Conservation (phyloP, 2,329 filamentous ascomycete genomes). For the Ophiocordyceps camponoti-saundersi region DNA sequence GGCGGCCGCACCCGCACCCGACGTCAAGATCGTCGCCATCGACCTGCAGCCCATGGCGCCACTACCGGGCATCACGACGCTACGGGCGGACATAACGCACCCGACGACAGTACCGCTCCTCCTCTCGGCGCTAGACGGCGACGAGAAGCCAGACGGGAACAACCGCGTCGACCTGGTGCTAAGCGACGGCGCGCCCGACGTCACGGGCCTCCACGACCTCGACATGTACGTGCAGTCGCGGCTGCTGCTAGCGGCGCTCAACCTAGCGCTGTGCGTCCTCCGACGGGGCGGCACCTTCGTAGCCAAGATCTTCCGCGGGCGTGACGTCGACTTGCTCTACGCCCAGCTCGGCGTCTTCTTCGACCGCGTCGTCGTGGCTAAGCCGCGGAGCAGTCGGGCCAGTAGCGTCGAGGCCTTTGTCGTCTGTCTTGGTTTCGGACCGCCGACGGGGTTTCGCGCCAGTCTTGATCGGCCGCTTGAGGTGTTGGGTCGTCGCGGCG, state of each 20-base stretch:
- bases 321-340: constrained; percentile 90
- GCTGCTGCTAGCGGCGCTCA: constrained; percentile 82
- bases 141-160: constrained; percentile 30
- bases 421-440: constrained; percentile 78
- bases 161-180: constrained; percentile 82
- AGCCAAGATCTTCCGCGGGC: constrained; percentile 89
- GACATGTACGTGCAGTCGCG: constrained; percentile 98
- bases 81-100: constrained; percentile 94
- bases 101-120: constrained; percentile 86
- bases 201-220: constrained; percentile 89
- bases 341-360: constrained; percentile 90
- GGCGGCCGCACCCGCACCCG: constrained; percentile 23
- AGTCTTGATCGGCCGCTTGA: constrained; percentile 59
- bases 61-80: constrained; percentile 76
- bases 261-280: constrained; percentile 82
- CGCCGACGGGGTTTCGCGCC: constrained; percentile 58
- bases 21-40: constrained; percentile 89
- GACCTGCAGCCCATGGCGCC: constrained; percentile 94
- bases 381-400: constrained; percentile 84
- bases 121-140: constrained; percentile 64
- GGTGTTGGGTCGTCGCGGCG: constrained; percentile 34
- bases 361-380: constrained; percentile 68
- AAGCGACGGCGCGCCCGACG: constrained; percentile 89
- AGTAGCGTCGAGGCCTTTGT: constrained; percentile 96
- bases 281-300: constrained; percentile 91